These are phyloP conservation scores for Cyclocybe cylindracea DNA, from an alignment of 768 basidiomycete species.

Conservation along the genomic window DNA sequence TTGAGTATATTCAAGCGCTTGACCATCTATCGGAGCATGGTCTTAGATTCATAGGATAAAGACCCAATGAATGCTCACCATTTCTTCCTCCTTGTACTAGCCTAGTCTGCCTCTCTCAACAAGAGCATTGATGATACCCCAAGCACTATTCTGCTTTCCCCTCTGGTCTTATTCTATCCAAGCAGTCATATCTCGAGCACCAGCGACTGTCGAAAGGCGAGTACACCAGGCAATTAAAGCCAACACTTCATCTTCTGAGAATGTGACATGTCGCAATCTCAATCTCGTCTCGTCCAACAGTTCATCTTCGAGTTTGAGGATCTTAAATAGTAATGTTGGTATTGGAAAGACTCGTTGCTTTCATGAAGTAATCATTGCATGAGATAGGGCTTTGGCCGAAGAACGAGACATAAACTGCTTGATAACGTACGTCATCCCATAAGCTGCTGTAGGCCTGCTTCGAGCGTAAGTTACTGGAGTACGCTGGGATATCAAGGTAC, in stretches of 20 bases:
- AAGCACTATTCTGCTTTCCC: constrained; percentile 87
- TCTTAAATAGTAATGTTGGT: constrained; percentile 85
- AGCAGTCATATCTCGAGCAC: constrained; percentile 68
- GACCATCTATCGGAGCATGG: constrained; percentile 62
- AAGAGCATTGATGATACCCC: constrained; percentile 86
- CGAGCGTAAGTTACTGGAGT: background rate
- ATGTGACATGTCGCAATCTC: constrained; percentile 76
- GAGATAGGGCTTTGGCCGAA: constrained; percentile 69
- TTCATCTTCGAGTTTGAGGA: constrained; percentile 88
- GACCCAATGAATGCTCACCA: constrained; percentile 47
- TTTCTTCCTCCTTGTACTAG: constrained; percentile 88
- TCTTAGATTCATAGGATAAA: constrained; percentile 1
- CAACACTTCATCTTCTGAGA: constrained; percentile 83
- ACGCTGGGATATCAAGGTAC: constrained; percentile 26
- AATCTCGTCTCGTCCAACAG: constrained; percentile 86
- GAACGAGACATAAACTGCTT: constrained; percentile 93
- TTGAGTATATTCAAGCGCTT: constrained; percentile 79
- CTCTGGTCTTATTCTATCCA: constrained; percentile 92
- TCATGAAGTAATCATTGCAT: constrained; percentile 72
- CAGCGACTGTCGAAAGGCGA: constrained; percentile 67
- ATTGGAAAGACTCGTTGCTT: constrained; percentile 74
- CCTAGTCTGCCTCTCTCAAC: constrained; percentile 86
- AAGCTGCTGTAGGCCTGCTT: constrained; percentile 77
- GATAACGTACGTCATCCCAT: constrained; percentile 92
- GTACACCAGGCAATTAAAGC: constrained; percentile 69